These are phyloP conservation scores for Ettlia oleoabundans DNA, from an alignment of 139 green algal species.

Conservation along the genomic window DNA sequence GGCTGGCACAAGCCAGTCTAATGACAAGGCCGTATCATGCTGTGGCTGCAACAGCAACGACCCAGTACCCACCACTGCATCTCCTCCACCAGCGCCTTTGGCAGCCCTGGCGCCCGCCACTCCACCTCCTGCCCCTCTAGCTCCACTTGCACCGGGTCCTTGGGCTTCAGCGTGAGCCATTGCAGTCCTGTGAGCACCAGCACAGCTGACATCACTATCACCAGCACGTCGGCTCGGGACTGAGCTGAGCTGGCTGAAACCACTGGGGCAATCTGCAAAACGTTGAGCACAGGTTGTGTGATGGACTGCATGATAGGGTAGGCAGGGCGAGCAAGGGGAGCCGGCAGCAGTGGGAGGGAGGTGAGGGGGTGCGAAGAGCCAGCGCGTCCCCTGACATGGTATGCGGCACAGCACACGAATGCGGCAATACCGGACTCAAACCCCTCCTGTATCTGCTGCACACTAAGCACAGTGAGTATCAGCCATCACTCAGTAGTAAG, in stretches of 20 bases:
- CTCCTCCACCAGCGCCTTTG: constrained; percentile 49
- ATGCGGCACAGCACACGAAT: no score
- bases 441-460: no score
- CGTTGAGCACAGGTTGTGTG: background rate
- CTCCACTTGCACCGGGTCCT: constrained; percentile 45
- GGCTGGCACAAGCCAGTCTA: no score
- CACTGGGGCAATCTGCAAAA: constrained; percentile 74
- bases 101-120: constrained; percentile 49
- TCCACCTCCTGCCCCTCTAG: constrained; percentile 51
- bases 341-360: no score
- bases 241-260: constrained; percentile 85
- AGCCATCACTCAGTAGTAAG: no score
- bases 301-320: background rate
- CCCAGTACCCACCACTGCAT: constrained; percentile 55
- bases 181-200: constrained; percentile 90
- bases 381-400: no score
- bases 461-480: no score
- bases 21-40: no score
- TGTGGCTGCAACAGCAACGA: background rate
- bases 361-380: no score
- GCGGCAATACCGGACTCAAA: background rate
- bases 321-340: background rate
- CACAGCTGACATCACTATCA: constrained; percentile 83
- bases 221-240: constrained; percentile 87
- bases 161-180: constrained; percentile 84